Evolutionary conservation across 75 land plant genomes (phyloP).

Genomic region (Larix kaempferi): DNA sequence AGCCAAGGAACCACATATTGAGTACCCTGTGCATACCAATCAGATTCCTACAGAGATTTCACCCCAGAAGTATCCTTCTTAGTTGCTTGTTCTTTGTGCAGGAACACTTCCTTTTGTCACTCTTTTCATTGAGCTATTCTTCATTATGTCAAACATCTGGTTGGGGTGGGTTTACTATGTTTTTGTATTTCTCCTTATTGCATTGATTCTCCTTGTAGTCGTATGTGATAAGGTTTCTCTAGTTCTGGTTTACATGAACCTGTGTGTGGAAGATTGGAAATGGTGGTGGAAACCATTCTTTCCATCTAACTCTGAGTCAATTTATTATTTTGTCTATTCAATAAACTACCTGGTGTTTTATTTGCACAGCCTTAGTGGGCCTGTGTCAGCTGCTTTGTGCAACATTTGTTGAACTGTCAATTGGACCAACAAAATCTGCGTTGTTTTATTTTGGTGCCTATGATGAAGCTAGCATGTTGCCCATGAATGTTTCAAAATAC

Average conservation of each 20-base stretch:
- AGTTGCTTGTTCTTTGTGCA: constrained; percentile 51
- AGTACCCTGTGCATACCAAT: constrained; percentile 54
- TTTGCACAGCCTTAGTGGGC: constrained; percentile 45
- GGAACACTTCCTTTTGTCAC: constrained; percentile 57
- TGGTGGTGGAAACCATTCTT: constrained; percentile 12
- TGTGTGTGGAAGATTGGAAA: constrained; percentile 37
- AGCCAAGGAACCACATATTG: constrained; percentile 40
- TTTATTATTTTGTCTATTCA: constrained; percentile 50
- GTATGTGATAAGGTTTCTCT: constrained; percentile 52
- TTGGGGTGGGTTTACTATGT: constrained; percentile 58
- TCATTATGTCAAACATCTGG: constrained; percentile 58
- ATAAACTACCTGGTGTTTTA: constrained; percentile 55
- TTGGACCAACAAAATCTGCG: too few relatives aligned
- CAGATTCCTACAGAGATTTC: constrained; percentile 61
- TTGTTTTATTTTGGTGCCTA: too few relatives aligned
- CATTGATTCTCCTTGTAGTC: constrained; percentile 37
- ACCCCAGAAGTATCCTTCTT: constrained; percentile 50
- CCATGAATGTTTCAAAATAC: too few relatives aligned
- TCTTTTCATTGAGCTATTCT: constrained; percentile 61
- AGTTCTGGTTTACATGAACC: constrained; percentile 32
- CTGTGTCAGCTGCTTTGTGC: constrained; percentile 39
- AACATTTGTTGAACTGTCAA: too few relatives aligned
- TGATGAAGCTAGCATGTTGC: too few relatives aligned
- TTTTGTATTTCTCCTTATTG: constrained; percentile 47
- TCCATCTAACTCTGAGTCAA: not conserved